phyloP scores from a whole-genome alignment of 257 asterid species.

The Cruciata laevipes region DNA sequence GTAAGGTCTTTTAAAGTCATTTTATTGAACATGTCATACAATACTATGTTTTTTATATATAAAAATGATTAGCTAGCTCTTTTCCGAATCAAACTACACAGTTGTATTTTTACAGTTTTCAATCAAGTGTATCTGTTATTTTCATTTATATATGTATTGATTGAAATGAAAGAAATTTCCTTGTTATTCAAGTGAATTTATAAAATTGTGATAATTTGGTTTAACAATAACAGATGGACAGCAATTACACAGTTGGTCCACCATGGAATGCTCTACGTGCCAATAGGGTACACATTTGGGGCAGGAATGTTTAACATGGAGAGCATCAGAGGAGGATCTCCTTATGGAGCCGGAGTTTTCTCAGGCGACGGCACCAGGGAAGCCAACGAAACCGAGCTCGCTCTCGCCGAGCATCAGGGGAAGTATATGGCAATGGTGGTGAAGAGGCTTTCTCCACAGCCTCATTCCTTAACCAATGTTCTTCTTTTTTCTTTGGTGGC shows the following conservation, averaged over 20 bases:
- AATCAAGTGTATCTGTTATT: too few relatives aligned
- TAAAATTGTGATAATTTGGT: neutral
- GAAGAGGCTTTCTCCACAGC: slow-evolving; percentile 23
- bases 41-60: neutral
- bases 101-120: too few relatives aligned
- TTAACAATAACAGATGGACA: slow-evolving; percentile 40
- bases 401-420: slow-evolving; percentile 57
- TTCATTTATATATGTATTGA: too few relatives aligned
- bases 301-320: slow-evolving; percentile 45
- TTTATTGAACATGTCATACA: too few relatives aligned
- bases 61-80: neutral
- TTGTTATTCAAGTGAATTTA: neutral
- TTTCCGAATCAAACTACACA: too few relatives aligned
- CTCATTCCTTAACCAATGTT: neutral
- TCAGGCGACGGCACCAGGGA: slow-evolving; percentile 52
- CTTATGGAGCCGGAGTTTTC: slow-evolving; percentile 58
- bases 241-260: slow-evolving; percentile 55
- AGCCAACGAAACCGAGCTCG: slow-evolving; percentile 38
- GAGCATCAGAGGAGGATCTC: slow-evolving; percentile 41
- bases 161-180: neutral
- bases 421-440: slow-evolving; percentile 49
- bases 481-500: slow-evolving; percentile 8
- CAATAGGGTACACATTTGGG: slow-evolving; percentile 58
- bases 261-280: slow-evolving; percentile 57
- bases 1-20: too few relatives aligned